Evolutionary conservation across 257 asterid genomes (phyloP).

Genomic region (Solanum sitiens): DNA sequence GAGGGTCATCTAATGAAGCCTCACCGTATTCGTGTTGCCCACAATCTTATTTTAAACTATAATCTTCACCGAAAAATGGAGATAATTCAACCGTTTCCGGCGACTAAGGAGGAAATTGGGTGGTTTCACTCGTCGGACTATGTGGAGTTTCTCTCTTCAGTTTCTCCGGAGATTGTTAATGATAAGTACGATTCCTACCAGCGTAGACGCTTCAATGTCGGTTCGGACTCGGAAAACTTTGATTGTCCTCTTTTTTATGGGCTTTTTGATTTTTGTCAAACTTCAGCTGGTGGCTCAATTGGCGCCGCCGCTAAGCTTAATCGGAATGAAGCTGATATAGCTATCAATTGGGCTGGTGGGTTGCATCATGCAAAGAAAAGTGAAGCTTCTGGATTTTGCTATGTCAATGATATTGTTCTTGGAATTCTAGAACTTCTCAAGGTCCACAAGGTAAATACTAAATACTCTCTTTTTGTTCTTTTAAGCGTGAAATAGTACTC

Average conservation of each 20-base stretch:
- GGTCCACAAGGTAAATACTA: constrained; percentile 37
- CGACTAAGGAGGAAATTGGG: constrained; percentile 36
- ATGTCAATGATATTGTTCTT: constrained; percentile 75
- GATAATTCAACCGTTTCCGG: constrained; percentile 50
- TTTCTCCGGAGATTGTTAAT: constrained; percentile 40
- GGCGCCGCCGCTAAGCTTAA: constrained; percentile 81
- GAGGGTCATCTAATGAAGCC: constrained; percentile 87
- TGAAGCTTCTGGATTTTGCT: constrained; percentile 74
- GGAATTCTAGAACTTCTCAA: constrained; percentile 78
- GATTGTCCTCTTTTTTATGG: constrained; percentile 70
- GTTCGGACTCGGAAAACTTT: constrained; percentile 59
- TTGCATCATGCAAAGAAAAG: constrained; percentile 84
- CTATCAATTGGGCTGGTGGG: constrained; percentile 93
- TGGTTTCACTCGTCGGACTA: constrained; percentile 63
- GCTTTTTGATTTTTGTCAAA: constrained; percentile 54
- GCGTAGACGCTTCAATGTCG: constrained; percentile 55
- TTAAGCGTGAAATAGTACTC: too few species aligned
- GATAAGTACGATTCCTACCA: constrained; percentile 28
- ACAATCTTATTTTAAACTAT: constrained; percentile 55
- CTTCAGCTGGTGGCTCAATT: constrained; percentile 75
- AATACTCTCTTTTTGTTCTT: background rate
- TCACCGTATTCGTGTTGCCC: constrained; percentile 77
- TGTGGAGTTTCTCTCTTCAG: constrained; percentile 54
- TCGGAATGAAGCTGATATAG: constrained; percentile 65
- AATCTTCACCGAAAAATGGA: constrained; percentile 64